Evolutionary conservation across 2,329 filamentous ascomycete genomes (phyloP).

Genomic region (Pestalotiopsis sp.): DNA sequence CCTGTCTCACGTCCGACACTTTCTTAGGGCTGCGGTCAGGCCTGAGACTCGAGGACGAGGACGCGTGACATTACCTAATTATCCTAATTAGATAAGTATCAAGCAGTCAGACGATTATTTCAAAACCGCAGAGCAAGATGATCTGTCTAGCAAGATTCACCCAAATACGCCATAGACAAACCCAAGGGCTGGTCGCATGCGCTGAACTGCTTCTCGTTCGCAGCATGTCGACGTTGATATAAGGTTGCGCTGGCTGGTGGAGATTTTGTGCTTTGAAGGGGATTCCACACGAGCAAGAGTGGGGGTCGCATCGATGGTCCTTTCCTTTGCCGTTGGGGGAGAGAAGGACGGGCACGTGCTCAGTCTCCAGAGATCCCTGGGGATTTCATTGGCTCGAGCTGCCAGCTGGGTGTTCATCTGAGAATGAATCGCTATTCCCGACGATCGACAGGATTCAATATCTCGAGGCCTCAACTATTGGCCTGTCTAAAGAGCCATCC

Average conservation of each 20-base stretch:
- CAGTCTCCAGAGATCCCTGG: background rate
- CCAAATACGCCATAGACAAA: background rate
- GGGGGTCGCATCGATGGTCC: background rate
- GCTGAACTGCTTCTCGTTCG: background rate
- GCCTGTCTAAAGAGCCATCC: background rate
- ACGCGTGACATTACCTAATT: too few species aligned
- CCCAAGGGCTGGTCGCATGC: background rate
- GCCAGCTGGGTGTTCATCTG: background rate
- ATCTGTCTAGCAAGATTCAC: too few species aligned
- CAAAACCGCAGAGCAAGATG: too few species aligned
- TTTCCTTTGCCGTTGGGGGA: background rate
- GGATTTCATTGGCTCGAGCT: background rate
- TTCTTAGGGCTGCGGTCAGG: background rate
- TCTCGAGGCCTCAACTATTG: too few species aligned
- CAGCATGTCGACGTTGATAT: background rate
- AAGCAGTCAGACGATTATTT: too few species aligned
- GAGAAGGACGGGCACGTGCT: background rate
- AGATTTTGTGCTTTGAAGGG: background rate
- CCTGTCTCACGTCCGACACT: background rate
- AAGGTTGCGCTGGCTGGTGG: constrained; percentile 3
- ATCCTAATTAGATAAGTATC: too few species aligned
- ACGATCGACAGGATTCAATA: background rate
- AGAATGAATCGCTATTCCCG: background rate
- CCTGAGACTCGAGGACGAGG: too few species aligned
- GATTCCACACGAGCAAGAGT: background rate